Base-by-base conservation (phyloP, 1,284 basidiomycete genomes). In the Thecaphora frezii region DNA sequence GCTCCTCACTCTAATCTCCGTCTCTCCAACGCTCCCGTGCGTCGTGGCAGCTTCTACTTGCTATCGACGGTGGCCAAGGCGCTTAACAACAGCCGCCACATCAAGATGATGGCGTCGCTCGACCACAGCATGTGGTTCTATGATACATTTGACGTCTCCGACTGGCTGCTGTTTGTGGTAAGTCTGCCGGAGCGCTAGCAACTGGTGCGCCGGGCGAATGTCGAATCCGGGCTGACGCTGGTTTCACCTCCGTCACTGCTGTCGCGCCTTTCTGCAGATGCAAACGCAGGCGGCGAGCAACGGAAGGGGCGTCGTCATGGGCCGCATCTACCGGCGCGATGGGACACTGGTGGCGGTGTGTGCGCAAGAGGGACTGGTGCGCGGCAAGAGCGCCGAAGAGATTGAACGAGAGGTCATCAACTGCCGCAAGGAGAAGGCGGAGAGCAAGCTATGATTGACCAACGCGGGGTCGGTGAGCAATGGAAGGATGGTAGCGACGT, bases 41-140 rank as follows among this genome's bases (percentile, higher is more conserved):
- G 7, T 5, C 28, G 28, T 28, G 19, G 28, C 50, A 61, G 40
- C 53, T 77, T 74, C 51, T 66, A 74, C 37, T 52, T 76, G 18
- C 62, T 76, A n/a, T 61, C 54, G 44, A 70, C 74, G 7, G 60
- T 77, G 2, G 52, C 65, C 39, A 76, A 73, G 42, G 72, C 76
- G 7, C 50, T 69, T 5, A 58, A 69, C 30, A 67, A 56, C 43
- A 51, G 56, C 37, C 43, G 57, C 9, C 51, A 48, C 21, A 60
- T 73, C 53, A 60, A 69, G 45, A 78, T 78, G 76, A 76, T 77
- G 72, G 74, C 76, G 9, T 68, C 61, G 25, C 46, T 78, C 5
- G 75, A 78, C 52, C 76, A 78, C 52, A 63, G 59, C 24, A 78
- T 78, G 73, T 74, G 70, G 70, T 78, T 76, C 56, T 70, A 74